phyloP scores from a whole-genome alignment of 73 alveolate species.

The Paramecium caudatum region DNA sequence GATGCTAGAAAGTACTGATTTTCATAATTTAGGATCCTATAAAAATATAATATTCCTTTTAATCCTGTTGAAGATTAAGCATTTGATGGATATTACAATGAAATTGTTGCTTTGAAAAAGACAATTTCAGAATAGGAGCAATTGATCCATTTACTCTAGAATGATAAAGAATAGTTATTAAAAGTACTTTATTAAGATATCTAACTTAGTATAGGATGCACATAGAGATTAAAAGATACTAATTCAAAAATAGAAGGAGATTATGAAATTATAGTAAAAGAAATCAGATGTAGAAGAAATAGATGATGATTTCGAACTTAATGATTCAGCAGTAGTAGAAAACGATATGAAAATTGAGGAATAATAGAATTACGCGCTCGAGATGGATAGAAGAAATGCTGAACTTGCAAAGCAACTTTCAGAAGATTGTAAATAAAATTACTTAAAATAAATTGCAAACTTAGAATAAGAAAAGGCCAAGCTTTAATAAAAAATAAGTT shows the following conservation, averaged over 20 bases:
- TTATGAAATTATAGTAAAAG: conserved; percentile 15
- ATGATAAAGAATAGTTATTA: background rate
- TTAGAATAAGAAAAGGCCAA: conserved; percentile 49
- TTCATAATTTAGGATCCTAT: background rate
- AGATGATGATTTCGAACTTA: conserved; percentile 28
- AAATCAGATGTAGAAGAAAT: conserved; percentile 26
- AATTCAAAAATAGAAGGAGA: background rate
- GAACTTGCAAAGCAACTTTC: background rate
- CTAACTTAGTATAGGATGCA: conserved; percentile 56
- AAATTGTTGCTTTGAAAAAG: background rate
- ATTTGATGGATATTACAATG: conserved; percentile 40
- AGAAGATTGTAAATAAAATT: conserved; percentile 18
- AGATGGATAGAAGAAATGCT: background rate
- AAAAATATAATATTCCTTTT: conserved; percentile 29
- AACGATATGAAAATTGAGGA: background rate
- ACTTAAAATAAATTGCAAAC: background rate
- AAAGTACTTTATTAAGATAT: background rate
- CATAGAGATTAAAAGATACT: conserved; percentile 40
- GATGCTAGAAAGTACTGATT: conserved; percentile 13
- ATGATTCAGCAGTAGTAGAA: background rate
- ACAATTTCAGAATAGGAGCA: background rate
- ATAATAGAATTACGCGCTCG: background rate
- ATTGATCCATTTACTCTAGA: background rate
- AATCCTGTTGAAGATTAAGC: conserved; percentile 15
- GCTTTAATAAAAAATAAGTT: background rate